Percentiles rank a stretch among this genome's conserved stretches.
Conservation (phyloP, 2,329 filamentous ascomycete genomes). For the Talaromyces sp. region DNA sequence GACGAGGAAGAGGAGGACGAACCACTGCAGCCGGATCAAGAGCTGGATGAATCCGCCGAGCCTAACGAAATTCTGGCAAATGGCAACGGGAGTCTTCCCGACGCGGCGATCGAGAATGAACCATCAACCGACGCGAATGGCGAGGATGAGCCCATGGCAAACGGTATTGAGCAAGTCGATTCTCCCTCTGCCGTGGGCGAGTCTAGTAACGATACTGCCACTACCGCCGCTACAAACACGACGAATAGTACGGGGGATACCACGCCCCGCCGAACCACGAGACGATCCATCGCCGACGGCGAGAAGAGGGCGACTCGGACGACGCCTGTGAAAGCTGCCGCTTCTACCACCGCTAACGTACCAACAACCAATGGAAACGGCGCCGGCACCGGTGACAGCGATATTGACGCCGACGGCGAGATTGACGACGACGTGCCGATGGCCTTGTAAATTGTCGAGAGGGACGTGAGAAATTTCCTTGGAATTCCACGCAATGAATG, state of each 20-base stretch:
- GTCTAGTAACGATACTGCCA: neutral
- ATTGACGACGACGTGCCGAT: conserved; percentile 15
- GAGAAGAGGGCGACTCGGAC: conserved; percentile 4
- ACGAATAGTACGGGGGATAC: conserved; percentile 4
- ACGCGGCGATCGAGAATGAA: neutral
- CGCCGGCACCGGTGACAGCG: neutral
- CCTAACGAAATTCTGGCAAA: neutral
- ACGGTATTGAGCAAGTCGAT: neutral
- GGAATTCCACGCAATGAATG: too few species aligned
- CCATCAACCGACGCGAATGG: neutral
- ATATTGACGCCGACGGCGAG: conserved; percentile 16
- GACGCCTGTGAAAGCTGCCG: neutral
- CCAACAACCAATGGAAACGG: conserved; percentile 7
- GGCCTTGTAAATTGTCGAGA: neutral
- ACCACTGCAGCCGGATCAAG: neutral
- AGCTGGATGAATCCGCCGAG: neutral
- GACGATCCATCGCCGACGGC: conserved; percentile 7
- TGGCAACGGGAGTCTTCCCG: neutral
- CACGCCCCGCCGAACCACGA: conserved; percentile 15
- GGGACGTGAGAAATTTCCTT: neutral
- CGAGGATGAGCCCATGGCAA: neutral
- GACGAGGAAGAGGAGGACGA: neutral
- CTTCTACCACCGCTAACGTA: neutral
- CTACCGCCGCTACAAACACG: neutral
- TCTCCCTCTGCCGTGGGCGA: neutral